These are phyloP conservation scores for Cystobasidium slooffiae DNA, from an alignment of 1,284 basidiomycete species.

Conservation along the genomic window DNA sequence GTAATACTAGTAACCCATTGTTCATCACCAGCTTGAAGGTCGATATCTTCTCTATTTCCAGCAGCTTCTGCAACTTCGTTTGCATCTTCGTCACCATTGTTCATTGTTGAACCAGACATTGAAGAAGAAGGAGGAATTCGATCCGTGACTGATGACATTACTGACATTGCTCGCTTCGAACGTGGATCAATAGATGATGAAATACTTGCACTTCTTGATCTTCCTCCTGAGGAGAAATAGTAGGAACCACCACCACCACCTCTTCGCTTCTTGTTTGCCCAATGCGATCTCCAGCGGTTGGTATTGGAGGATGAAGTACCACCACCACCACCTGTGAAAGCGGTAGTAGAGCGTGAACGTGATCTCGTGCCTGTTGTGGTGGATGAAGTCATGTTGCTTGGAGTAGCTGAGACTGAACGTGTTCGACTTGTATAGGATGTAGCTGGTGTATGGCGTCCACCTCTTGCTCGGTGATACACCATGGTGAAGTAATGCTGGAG, in stretches of 20 bases:
- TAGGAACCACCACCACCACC: neutral
- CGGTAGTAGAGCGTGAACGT: slow-evolving; percentile 6
- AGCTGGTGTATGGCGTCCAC: neutral
- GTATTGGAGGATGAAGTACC: neutral
- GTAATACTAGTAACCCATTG: slow-evolving; percentile 37
- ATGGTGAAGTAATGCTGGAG: neutral
- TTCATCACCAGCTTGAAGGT: slow-evolving; percentile 21
- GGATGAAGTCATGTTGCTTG: neutral
- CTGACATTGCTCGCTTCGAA: slow-evolving; percentile 19
- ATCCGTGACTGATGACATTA: slow-evolving; percentile 19
- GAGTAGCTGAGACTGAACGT: slow-evolving; percentile 19
- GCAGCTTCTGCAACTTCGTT: neutral
- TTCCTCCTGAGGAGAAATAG: neutral
- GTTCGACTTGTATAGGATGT: neutral
- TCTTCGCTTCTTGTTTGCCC: slow-evolving; percentile 5
- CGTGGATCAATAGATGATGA: neutral
- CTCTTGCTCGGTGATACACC: slow-evolving; percentile 3
- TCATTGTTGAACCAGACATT: neutral
- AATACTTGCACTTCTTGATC: neutral
- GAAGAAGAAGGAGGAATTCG: neutral
- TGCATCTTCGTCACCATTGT: neutral
- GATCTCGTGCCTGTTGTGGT: slow-evolving; percentile 3
- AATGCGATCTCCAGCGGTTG: neutral
- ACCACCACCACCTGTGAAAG: neutral
- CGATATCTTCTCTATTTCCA: slow-evolving; percentile 3